A percentile compares a stretch with the other conserved stretches of the same genome.
Conservation (phyloP, 2,329 filamentous ascomycete species). For the Colletotrichum acutatum region DNA sequence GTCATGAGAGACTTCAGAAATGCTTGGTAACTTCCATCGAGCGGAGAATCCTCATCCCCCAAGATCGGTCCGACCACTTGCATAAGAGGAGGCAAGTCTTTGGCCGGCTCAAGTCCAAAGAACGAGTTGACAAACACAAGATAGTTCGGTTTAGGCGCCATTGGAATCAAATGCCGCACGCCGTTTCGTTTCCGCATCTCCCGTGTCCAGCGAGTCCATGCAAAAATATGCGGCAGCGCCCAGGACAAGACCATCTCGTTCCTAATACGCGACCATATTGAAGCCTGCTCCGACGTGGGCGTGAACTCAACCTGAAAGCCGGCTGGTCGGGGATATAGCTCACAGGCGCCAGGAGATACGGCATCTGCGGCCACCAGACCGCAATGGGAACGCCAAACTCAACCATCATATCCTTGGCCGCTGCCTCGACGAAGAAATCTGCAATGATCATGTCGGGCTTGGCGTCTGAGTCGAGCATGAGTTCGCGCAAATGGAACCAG, state of each 20-base stretch:
- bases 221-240: slow-evolving; percentile 42
- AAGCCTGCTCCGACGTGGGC: slow-evolving; percentile 51
- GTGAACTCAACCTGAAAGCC: slow-evolving; percentile 50
- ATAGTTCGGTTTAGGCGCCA: slow-evolving; percentile 50
- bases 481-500: slow-evolving; percentile 40
- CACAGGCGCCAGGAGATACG: slow-evolving; percentile 48
- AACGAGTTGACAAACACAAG: slow-evolving; percentile 57
- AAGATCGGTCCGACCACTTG: slow-evolving; percentile 53
- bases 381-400: slow-evolving; percentile 52
- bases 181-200: slow-evolving; percentile 48
- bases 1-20: slow-evolving; percentile 47
- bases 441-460: slow-evolving; percentile 53
- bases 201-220: slow-evolving; percentile 40
- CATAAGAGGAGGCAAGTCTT: slow-evolving; percentile 53
- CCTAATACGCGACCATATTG: slow-evolving; percentile 48
- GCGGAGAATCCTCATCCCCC: slow-evolving; percentile 44
- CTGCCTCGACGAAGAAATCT: slow-evolving; percentile 55
- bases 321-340: slow-evolving; percentile 54
- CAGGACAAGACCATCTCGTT: slow-evolving; percentile 43
- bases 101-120: slow-evolving; percentile 53
- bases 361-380: slow-evolving; percentile 54
- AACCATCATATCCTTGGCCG: slow-evolving; percentile 50
- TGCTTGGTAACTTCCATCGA: slow-evolving; percentile 39
- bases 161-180: slow-evolving; percentile 44
- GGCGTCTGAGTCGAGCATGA: slow-evolving; percentile 36